phyloP scores from a whole-genome alignment of 257 asterid species.

The Solanum dulcamara region DNA sequence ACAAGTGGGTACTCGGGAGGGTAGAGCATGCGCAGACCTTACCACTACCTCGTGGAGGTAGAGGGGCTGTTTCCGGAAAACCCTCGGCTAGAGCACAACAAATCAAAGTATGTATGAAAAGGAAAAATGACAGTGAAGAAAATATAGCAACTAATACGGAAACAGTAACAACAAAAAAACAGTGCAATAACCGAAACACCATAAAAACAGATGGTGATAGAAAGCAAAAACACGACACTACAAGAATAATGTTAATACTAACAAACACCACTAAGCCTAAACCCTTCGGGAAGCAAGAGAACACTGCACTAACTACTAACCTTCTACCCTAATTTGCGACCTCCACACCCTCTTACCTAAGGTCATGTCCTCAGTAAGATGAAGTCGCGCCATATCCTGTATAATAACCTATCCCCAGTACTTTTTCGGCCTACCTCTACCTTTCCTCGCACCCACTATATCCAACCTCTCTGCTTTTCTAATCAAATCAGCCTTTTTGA shows the following conservation, averaged over 20 bases:
- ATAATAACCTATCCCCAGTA: not conserved
- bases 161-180: not conserved
- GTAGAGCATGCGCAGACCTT: not conserved
- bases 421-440: not conserved
- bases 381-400: not conserved
- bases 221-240: not conserved
- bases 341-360: not conserved
- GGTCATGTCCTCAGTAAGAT: not conserved
- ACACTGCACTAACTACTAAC: not conserved
- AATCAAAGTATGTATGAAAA: not conserved
- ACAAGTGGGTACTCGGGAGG: not conserved
- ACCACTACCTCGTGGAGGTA: not conserved
- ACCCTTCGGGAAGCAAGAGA: not conserved
- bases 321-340: not conserved
- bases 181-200: not conserved
- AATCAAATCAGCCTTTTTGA: not conserved
- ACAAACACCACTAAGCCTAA: not conserved
- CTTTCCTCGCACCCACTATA: not conserved
- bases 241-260: not conserved
- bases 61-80: not conserved
- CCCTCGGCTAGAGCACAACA: not conserved
- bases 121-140: not conserved
- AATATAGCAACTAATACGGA: not conserved
- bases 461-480: not conserved
- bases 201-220: not conserved